Conservation (phyloP, 331 rosid genomes). For the Prunus yedoensis region DNA sequence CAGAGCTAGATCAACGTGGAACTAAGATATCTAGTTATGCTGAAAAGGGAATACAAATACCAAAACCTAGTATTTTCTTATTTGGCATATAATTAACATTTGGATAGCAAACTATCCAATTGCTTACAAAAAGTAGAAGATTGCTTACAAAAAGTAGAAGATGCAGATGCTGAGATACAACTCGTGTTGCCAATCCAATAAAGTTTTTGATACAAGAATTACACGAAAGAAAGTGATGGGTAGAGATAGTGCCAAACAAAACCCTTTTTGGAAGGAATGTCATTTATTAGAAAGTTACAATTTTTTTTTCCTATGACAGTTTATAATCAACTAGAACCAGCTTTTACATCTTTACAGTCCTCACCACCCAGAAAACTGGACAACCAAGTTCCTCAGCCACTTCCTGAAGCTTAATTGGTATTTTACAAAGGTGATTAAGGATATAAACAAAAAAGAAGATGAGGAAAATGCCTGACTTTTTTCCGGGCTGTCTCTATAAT, state of each 20-base stretch:
- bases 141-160: conserved; percentile 7
- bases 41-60: background rate
- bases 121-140: no score
- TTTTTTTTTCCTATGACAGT: conserved; percentile 41
- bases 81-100: background rate
- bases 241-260: conserved; percentile 24
- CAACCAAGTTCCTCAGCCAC: conserved; percentile 43
- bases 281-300: conserved; percentile 59
- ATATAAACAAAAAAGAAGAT: conserved; percentile 24
- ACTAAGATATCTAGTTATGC: conserved; percentile 5
- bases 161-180: conserved; percentile 33
- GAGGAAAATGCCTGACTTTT: conserved; percentile 47
- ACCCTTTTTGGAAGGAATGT: conserved; percentile 35
- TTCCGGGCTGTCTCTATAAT: conserved; percentile 39
- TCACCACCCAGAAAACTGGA: conserved; percentile 49
- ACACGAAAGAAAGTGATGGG: conserved; percentile 35
- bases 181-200: background rate
- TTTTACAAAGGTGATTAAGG: conserved; percentile 49
- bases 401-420: conserved; percentile 39
- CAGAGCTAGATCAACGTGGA: background rate
- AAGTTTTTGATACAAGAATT: conserved; percentile 13
- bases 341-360: conserved; percentile 81
- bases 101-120: conserved; percentile 8
- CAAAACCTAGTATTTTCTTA: background rate
- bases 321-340: conserved; percentile 62